Evolutionary conservation across 129 eudicot species (phyloP).

Genomic region (Saussurea involucrata): DNA sequence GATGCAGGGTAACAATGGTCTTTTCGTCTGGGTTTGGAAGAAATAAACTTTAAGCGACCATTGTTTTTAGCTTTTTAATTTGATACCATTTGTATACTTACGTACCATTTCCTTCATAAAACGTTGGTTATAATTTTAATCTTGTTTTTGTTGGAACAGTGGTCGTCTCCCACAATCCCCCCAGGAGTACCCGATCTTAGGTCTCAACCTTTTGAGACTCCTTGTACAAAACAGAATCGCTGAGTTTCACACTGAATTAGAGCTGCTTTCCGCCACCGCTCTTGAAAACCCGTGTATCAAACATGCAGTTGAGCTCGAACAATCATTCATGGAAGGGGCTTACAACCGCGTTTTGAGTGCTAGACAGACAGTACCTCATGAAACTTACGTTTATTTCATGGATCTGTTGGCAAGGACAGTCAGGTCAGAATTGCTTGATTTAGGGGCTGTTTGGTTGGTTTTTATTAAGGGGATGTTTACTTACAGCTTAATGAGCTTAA

Average conservation of each 20-base stretch:
- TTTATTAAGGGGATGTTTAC: too few species aligned
- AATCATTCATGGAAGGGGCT: constrained; percentile 95
- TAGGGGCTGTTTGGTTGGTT: too few species aligned
- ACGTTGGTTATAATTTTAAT: neutral
- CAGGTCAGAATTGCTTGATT: constrained; percentile 40
- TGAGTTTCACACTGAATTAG: constrained; percentile 92
- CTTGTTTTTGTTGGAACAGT: constrained; percentile 47
- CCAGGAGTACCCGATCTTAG: constrained; percentile 86
- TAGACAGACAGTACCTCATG: constrained; percentile 91
- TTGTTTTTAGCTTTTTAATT: neutral
- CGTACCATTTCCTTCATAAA: neutral
- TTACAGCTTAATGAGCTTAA: too few species aligned
- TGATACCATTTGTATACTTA: neutral
- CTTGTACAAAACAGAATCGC: constrained; percentile 96
- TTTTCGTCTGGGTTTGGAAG: neutral
- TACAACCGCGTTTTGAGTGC: constrained; percentile 93
- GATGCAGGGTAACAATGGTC: constrained; percentile 60
- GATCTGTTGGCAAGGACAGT: constrained; percentile 87
- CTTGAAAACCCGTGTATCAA: constrained; percentile 79
- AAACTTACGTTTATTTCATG: constrained; percentile 87
- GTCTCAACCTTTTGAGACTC: constrained; percentile 92
- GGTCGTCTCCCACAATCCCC: constrained; percentile 68
- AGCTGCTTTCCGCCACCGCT: constrained; percentile 73
- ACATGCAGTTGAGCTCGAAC: constrained; percentile 95
- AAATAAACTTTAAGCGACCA: neutral